Evolutionary conservation across 495 filamentous ascomycete genomes (phyloP), one percentile per base, ranked within the genome.

Genomic region (Penicillium egyptiacum): DNA sequence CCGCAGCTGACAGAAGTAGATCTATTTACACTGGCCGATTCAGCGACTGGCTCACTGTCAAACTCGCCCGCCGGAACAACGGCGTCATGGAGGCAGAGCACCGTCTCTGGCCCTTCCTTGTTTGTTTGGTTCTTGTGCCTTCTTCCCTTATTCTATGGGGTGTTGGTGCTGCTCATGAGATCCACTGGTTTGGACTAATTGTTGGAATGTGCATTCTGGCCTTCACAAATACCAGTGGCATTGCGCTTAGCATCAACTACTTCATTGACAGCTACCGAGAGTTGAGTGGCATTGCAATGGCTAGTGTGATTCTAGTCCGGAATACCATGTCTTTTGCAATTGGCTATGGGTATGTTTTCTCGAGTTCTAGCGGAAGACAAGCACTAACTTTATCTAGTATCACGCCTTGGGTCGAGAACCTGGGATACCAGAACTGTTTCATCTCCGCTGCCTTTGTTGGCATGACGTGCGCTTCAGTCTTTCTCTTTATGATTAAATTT

Each of bases 261-360:
- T 70, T 82, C 31, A 80, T 88, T 42, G 85, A 88, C 63, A 80
- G 79, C 49, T 89, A 87, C 63, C 77, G 79, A 14, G 84, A 86
- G 46, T 60, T 88, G 25, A 81, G 81, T 31, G 82, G 84, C 6
- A 83, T 87, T 50, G 83, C 83, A 0, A 79, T 88, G 60, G 79
- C 82, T 9, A 83, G 79, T 37, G 79, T 86, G 10, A 89, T 89
- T 52, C 58, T 88, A 5, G 77, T 88, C 23, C 80, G 86, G 5
- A 88, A 88, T 61, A 86, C 82, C 19, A 88, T 88, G 85, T 79
- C 75, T 5, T 85, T 85, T 69, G 82, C 80, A 0, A 77, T 85
- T 40, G 71, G 77, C 4, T 84, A 84, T 62, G 82, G 81, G 70
- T 79, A 46, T 62, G 75, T 65, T 48, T 40, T 30, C n/a, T 30